Conservation (phyloP, 2,329 filamentous ascomycete genomes). For the Trichoderma sp. region DNA sequence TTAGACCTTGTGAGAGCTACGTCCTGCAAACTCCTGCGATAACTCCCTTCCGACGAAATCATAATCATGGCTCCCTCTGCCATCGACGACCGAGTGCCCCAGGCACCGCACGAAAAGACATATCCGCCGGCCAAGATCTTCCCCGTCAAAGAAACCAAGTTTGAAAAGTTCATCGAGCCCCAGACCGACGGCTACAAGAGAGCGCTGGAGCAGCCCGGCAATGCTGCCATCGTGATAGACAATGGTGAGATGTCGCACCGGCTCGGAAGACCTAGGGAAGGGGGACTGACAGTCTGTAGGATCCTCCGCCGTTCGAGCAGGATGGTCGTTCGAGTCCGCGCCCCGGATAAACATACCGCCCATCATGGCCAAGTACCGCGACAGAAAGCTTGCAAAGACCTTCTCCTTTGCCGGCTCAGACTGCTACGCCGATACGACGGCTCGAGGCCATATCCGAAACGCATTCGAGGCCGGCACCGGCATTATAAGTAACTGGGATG, state of each 20-base stretch:
- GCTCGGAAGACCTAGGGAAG: background rate
- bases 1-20: slow-evolving; percentile 10
- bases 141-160: slow-evolving; percentile 59
- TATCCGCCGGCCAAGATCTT: slow-evolving; percentile 57
- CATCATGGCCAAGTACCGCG: slow-evolving; percentile 91
- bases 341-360: slow-evolving; percentile 80
- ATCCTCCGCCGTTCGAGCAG: slow-evolving; percentile 83
- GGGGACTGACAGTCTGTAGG: slow-evolving; percentile 51
- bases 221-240: slow-evolving; percentile 90
- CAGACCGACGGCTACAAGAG: slow-evolving; percentile 67
- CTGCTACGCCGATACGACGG: slow-evolving; percentile 91
- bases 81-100: slow-evolving; percentile 42
- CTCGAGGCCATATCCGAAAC: slow-evolving; percentile 83
- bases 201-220: slow-evolving; percentile 57
- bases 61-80: slow-evolving; percentile 57
- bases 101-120: slow-evolving; percentile 38
- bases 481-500: slow-evolving; percentile 96
- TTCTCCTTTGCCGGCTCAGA: slow-evolving; percentile 91
- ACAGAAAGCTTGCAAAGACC: slow-evolving; percentile 87
- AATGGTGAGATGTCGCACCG: slow-evolving; percentile 63
- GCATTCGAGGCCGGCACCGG: slow-evolving; percentile 89
- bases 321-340: slow-evolving; percentile 89
- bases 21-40: background rate
- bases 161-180: slow-evolving; percentile 53
- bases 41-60: slow-evolving; percentile 21